Base-by-base conservation (phyloP, 2,329 filamentous ascomycete species). In the Colletotrichum noveboracense region DNA sequence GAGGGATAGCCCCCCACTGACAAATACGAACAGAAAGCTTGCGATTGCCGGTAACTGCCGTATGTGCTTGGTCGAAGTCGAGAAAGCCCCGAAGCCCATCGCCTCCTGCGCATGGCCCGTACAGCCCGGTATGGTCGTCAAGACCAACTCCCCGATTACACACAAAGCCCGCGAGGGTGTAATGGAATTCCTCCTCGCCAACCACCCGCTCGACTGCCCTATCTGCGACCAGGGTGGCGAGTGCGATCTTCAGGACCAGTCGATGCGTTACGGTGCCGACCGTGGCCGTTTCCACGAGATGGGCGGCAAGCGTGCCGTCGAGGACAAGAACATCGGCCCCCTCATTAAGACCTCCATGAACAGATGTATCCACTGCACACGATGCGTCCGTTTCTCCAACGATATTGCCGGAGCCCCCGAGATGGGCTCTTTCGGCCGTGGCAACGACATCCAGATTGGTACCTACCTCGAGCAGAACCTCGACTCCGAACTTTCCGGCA, bases 281-380 rank as follows among this genome's bases (percentile, higher is more conserved):
- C 92, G 97, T 84, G 97, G 97, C 77, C 94, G 97, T 81, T 99
- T 99, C 89, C 97, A 99, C 88, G 97, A 99, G 87, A 87, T 97
- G 82, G 93, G 92, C 71, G 97, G 97, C 87, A 99, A 99, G 91
- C 95, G 97, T 89, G 97, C 96, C 30, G 96, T 98, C 52, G 97
- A 99, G 88, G 97, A 99, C 87, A 99, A 99, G 91, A 98, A 99
- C 86, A 98, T 99, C 82, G 97, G 97, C 43, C 97, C 97, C 70
- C 87, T 99, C 80, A 95, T 99, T 88, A 99, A 99, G 92, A 99
- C 97, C 5, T 99, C 97, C 66, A 99, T 99, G 97, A 99, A 99
- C 91, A 92, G 97, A 85, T 99, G 97, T 87, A 99, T 99, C 82
- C 97, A 99, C 89, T 99, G 97, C 90, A 99, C 97, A 78, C 93